A percentile compares a stretch with the other conserved stretches of the same genome.
Conservation (phyloP, 2,329 filamentous ascomycete species). For the Diaporthe helianthi region DNA sequence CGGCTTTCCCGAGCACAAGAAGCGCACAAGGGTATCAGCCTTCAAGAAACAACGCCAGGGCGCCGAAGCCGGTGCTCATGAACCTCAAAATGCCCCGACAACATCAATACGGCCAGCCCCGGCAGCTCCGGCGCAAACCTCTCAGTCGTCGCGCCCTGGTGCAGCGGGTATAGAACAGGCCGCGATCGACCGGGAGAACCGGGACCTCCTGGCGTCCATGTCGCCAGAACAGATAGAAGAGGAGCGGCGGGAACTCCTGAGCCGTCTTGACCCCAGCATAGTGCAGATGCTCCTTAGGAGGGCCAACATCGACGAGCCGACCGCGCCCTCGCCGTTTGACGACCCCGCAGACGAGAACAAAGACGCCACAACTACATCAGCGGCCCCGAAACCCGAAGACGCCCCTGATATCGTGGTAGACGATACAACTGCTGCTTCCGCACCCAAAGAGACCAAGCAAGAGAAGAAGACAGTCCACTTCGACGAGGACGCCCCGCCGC, state of each 20-base stretch:
- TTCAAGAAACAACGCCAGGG: slow-evolving; percentile 75
- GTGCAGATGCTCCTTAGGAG: slow-evolving; percentile 79
- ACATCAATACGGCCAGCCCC: slow-evolving; percentile 37
- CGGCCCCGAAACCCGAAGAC: slow-evolving; percentile 27
- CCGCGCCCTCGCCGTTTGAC: slow-evolving; percentile 54
- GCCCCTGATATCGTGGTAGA: slow-evolving; percentile 47
- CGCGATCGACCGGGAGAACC: slow-evolving; percentile 85
- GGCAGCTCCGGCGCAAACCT: slow-evolving; percentile 33
- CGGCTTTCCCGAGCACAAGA: slow-evolving; percentile 91
- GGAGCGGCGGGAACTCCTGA: slow-evolving; percentile 81
- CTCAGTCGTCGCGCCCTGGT: slow-evolving; percentile 37
- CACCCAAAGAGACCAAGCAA: slow-evolving; percentile 37
- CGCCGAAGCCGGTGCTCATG: slow-evolving; percentile 23
- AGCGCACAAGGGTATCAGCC: slow-evolving; percentile 73
- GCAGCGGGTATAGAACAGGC: slow-evolving; percentile 65
- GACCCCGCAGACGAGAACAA: slow-evolving; percentile 12
- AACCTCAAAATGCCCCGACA: not conserved
- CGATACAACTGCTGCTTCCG: slow-evolving; percentile 39
- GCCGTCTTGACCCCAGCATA: slow-evolving; percentile 75
- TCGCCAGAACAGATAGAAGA: slow-evolving; percentile 80
- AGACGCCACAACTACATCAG: not conserved
- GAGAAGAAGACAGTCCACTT: slow-evolving; percentile 46
- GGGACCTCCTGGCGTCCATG: slow-evolving; percentile 76
- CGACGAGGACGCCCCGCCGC: slow-evolving; percentile 52
- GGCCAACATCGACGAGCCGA: slow-evolving; percentile 74